phyloP scores from a whole-genome alignment of 495 filamentous ascomycete species.

The Penicillium arizonense region DNA sequence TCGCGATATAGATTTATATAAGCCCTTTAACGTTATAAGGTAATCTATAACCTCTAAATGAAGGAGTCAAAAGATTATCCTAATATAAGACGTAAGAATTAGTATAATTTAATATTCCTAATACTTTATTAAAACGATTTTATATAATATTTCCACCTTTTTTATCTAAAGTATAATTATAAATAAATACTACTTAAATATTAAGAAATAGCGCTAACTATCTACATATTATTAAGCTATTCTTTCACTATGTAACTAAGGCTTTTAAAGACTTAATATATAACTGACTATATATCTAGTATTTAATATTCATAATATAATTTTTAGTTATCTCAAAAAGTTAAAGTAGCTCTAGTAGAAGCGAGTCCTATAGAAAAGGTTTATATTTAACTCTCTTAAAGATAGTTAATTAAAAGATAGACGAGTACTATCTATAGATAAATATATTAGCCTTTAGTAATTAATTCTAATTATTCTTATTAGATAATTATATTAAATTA shows the following conservation, averaged over 20 bases:
- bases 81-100: too few species aligned
- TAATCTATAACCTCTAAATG: too few species aligned
- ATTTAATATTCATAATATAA: conserved; percentile 13
- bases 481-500: too few species aligned
- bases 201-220: conserved; percentile 3
- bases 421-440: neutral
- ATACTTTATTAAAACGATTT: too few species aligned
- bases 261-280: neutral
- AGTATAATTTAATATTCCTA: too few species aligned
- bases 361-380: neutral
- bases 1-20: too few species aligned
- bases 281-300: conserved; percentile 12
- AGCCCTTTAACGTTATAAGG: too few species aligned
- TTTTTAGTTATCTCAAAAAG: neutral
- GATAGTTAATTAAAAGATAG: too few species aligned
- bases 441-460: neutral
- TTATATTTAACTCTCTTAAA: neutral
- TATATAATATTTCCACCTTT: too few species aligned
- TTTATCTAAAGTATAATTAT: neutral
- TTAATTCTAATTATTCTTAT: too few species aligned
- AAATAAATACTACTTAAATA: neutral
- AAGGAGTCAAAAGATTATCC: too few species aligned
- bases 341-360: neutral
- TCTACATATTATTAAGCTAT: neutral
- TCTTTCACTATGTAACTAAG: neutral